Evolutionary conservation across 2,329 filamentous ascomycete genomes (phyloP).

Genomic region (Cytospora mali): DNA sequence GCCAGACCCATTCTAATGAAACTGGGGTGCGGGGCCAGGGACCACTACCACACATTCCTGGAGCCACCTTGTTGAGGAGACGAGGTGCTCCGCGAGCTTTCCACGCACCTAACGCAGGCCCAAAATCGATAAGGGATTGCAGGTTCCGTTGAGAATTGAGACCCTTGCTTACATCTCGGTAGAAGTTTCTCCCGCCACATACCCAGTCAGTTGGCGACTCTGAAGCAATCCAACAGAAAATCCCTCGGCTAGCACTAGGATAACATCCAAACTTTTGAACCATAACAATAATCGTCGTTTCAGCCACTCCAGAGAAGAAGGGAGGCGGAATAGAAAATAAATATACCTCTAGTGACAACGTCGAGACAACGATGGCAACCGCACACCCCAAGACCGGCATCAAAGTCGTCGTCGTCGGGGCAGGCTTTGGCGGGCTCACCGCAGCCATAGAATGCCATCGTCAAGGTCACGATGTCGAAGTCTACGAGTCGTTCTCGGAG

Average conservation of each 20-base stretch:
- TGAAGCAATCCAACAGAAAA: not conserved
- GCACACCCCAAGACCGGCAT: slow-evolving; percentile 47
- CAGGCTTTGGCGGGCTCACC: slow-evolving; percentile 63
- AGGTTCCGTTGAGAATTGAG: too few relatives aligned
- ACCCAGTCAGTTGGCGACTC: not conserved
- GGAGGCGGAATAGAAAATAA: too few relatives aligned
- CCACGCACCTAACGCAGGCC: too few relatives aligned
- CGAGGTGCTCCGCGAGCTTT: too few relatives aligned
- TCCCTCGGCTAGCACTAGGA: not conserved
- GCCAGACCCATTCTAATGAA: too few relatives aligned
- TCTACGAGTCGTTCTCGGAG: slow-evolving; percentile 61
- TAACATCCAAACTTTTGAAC: not conserved
- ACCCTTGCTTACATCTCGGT: not conserved
- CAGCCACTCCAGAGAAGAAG: too few relatives aligned
- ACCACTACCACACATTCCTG: too few relatives aligned
- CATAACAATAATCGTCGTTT: too few relatives aligned
- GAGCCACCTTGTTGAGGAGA: too few relatives aligned
- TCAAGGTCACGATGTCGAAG: slow-evolving; percentile 60
- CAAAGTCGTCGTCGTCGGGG: slow-evolving; percentile 54
- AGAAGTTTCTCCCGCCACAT: not conserved
- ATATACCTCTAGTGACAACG: too few relatives aligned
- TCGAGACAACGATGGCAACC: slow-evolving; percentile 10
- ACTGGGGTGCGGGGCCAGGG: too few relatives aligned
- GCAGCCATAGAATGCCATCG: slow-evolving; percentile 65
- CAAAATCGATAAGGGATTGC: not conserved